Percentiles rank a stretch among this genome's conserved stretches.
Evolutionary conservation across 768 basidiomycete species (phyloP).

Genomic region (Leccinum disarticulatum): DNA sequence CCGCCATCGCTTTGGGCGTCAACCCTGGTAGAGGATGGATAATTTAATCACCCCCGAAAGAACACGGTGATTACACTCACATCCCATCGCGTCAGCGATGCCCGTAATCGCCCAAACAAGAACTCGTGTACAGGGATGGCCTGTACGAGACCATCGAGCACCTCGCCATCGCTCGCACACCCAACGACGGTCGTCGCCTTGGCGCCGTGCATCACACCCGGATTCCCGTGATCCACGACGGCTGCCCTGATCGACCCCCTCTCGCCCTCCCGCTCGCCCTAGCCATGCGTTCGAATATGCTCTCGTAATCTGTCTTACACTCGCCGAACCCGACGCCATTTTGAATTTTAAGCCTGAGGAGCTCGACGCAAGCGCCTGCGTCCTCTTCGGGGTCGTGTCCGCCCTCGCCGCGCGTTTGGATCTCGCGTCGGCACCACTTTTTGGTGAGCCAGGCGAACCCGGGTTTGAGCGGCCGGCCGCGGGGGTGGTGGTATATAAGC

Average conservation of each 20-base stretch:
- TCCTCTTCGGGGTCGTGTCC: conserved; percentile 97
- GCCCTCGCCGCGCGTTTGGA: conserved; percentile 80
- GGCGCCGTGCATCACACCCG: conserved; percentile 77
- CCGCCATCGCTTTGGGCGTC: conserved; percentile 51
- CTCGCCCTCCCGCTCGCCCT: conserved; percentile 46
- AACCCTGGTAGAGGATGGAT: conserved; percentile 48
- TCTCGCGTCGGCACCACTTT: conserved; percentile 89
- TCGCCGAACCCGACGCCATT: conserved; percentile 81
- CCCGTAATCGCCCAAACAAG: conserved; percentile 82
- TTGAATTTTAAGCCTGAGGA: conserved; percentile 79
- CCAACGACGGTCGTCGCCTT: conserved; percentile 77
- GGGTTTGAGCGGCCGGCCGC: conserved; percentile 91
- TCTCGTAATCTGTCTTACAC: conserved; percentile 81
- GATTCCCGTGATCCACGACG: conserved; percentile 86
- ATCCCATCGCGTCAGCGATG: conserved; percentile 77
- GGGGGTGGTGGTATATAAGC: conserved; percentile 86
- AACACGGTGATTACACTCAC: conserved; percentile 45
- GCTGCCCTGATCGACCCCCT: conserved; percentile 52
- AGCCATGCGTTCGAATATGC: conserved; percentile 83
- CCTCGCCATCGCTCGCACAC: conserved; percentile 77
- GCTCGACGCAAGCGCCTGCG: conserved; percentile 82
- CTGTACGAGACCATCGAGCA: conserved; percentile 66
- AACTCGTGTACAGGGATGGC: conserved; percentile 71
- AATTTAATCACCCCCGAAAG: neutral
- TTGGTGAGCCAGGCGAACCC: conserved; percentile 96